Conservation (phyloP, 2,329 filamentous ascomycete genomes). For the Blastomyces emzantsi region DNA sequence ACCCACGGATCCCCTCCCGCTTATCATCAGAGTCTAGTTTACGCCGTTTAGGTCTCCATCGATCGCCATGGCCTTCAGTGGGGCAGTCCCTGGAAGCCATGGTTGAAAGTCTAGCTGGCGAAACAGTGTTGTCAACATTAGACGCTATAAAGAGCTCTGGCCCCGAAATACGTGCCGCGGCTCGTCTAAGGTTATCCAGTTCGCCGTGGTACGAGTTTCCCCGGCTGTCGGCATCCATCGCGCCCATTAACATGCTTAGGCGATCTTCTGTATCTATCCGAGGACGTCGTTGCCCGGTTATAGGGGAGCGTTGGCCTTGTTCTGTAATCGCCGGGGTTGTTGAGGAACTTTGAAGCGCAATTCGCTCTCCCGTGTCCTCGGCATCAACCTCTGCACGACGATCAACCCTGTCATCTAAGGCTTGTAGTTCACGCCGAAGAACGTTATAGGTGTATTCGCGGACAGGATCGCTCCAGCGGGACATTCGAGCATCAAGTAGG, state of each 20-base stretch:
- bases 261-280: neutral
- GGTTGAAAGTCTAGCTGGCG: neutral
- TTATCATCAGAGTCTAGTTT: conserved; percentile 59
- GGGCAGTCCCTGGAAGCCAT: conserved; percentile 16
- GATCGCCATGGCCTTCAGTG: conserved; percentile 25
- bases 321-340: neutral
- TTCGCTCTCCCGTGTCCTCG: neutral
- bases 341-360: neutral
- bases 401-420: neutral
- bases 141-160: conserved; percentile 18
- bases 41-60: conserved; percentile 54
- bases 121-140: conserved; percentile 19
- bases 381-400: neutral
- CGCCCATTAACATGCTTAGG: neutral
- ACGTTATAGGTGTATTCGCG: conserved; percentile 23
- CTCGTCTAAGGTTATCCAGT: conserved; percentile 13
- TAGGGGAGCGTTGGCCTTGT: neutral
- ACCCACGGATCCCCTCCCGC: conserved; percentile 42
- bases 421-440: conserved; percentile 21
- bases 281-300: neutral
- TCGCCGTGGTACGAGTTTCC: neutral
- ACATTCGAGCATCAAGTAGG: conserved; percentile 21
- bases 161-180: conserved; percentile 17
- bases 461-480: conserved; percentile 21
- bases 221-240: neutral